phyloP scores from a whole-genome alignment of 345 rosid genomes.

The Eucalyptus paniculata region DNA sequence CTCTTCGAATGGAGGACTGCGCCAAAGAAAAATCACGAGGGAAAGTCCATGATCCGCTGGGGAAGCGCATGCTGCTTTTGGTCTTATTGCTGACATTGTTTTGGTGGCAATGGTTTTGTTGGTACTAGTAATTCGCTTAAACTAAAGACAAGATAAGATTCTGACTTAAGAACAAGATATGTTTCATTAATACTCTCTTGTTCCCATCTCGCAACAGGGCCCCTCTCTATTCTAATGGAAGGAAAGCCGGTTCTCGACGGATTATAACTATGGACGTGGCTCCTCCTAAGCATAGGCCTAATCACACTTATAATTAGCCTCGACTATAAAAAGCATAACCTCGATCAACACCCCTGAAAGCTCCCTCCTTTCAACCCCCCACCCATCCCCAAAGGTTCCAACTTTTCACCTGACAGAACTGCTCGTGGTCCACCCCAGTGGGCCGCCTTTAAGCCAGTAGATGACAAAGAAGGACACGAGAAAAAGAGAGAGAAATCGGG shows the following conservation, averaged over 20 bases:
- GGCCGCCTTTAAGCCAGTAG: neutral
- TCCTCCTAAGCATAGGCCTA: neutral
- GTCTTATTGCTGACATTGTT: neutral
- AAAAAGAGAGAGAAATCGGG: neutral
- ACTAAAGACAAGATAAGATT: neutral
- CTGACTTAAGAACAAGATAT: neutral
- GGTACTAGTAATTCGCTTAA: neutral
- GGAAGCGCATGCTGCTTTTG: neutral
- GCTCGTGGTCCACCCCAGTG: neutral
- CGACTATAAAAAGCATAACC: neutral
- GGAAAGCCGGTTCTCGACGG: neutral
- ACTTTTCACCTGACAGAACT: neutral
- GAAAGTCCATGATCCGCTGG: neutral
- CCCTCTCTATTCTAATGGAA: neutral
- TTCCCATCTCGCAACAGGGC: neutral
- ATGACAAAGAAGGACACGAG: neutral
- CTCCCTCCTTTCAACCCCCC: neutral
- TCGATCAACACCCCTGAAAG: neutral
- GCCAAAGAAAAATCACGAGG: neutral
- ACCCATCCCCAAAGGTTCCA: neutral
- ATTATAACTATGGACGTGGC: neutral
- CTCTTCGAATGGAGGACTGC: neutral
- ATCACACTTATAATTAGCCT: neutral
- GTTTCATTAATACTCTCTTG: neutral
- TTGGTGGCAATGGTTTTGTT: neutral